These are phyloP conservation scores for Kwoniella sp. DNA, from an alignment of 768 basidiomycete genomes.

Conservation along the genomic window DNA sequence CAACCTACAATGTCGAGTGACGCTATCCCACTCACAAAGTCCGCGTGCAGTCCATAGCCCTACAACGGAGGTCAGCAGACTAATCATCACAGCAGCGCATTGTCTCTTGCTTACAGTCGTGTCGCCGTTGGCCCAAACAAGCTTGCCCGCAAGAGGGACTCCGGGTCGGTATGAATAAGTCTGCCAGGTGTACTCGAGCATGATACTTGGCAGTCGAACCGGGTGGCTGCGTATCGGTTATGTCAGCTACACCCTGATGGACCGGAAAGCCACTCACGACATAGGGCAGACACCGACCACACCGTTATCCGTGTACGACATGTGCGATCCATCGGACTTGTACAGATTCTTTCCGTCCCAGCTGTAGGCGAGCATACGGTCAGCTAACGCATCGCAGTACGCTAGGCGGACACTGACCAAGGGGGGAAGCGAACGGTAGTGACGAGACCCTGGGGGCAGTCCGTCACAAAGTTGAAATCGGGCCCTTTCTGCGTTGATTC, in stretches of 20 bases:
- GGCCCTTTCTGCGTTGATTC: slow-evolving; percentile 8
- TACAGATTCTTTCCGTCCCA: slow-evolving; percentile 37
- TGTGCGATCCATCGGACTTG: slow-evolving; percentile 29
- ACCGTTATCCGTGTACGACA: slow-evolving; percentile 15
- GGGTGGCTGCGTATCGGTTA: slow-evolving; percentile 22
- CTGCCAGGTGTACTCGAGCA: slow-evolving; percentile 32
- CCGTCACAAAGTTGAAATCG: slow-evolving; percentile 15
- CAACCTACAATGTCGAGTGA: not conserved
- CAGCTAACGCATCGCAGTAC: not conserved
- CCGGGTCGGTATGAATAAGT: slow-evolving; percentile 48
- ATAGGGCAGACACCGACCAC: slow-evolving; percentile 26
- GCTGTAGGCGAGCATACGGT: not conserved
- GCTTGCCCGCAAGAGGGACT: slow-evolving; percentile 18
- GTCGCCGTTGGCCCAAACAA: slow-evolving; percentile 56
- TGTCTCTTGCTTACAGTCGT: slow-evolving; percentile 51
- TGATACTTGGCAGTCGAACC: slow-evolving; percentile 29
- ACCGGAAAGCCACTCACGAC: slow-evolving; percentile 7
- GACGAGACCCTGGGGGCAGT: slow-evolving; percentile 23
- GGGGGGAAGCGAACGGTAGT: slow-evolving; percentile 19
- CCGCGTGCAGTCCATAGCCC: slow-evolving; percentile 55
- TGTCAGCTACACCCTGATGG: not conserved
- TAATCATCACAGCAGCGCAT: not conserved
- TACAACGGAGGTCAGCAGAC: not conserved
- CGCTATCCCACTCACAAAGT: slow-evolving; percentile 11
- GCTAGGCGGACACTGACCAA: slow-evolving; percentile 9